Base-by-base conservation (phyloP, 208 protist species). In the Borovskyia barvae region DNA sequence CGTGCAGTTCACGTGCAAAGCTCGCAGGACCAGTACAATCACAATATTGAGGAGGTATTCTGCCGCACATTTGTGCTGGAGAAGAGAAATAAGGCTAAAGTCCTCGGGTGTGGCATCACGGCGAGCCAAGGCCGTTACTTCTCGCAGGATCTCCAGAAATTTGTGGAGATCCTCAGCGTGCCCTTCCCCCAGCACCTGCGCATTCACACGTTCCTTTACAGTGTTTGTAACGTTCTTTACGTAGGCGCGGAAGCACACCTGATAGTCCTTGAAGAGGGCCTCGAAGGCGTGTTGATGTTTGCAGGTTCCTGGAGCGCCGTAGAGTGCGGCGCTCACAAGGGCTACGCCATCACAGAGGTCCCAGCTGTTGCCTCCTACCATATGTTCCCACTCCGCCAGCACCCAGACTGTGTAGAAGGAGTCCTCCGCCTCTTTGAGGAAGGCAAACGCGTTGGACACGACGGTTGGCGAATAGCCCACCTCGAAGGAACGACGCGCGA, bases 31-130 rank as follows among this genome's bases (percentile, higher is more conserved):
- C 0, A 76, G 26, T 9, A 63, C 28, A 9, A 89, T 47, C 33
- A 85, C 22, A 20, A 75, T 30, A 39, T 89, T 89, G 3, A 89
- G 62, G 2, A 89, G 28, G 49, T 75, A 70, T 41, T 75, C 69
- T 32, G 77, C 80, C 0, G 66, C 64, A 22, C 64, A 52, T 17
- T 35, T 45, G 17, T 50, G 48, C 32, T 64, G 37, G 4, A 72
- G n/a, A 2, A 88, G 43, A 1, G 60, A 71, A 5, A 70, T 12
- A 20, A 70, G n/a, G 32, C 66, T 72, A 51, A 72, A 82, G 63
- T 88, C 63, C 35, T 79, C 73, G n/a, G 71, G 52, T 2, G 25
- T 32, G 2, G 59, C 50, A 30, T 82, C 74, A 40, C 64, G 63
- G 2, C 73, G 71, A 26, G 32, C 8, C 37, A 69, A 70, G 15